Percentiles rank a stretch among this genome's conserved stretches.
These are phyloP conservation scores for Fagopyrum esculentum DNA, from an alignment of 148 eudicot species.

Conservation along the genomic window DNA sequence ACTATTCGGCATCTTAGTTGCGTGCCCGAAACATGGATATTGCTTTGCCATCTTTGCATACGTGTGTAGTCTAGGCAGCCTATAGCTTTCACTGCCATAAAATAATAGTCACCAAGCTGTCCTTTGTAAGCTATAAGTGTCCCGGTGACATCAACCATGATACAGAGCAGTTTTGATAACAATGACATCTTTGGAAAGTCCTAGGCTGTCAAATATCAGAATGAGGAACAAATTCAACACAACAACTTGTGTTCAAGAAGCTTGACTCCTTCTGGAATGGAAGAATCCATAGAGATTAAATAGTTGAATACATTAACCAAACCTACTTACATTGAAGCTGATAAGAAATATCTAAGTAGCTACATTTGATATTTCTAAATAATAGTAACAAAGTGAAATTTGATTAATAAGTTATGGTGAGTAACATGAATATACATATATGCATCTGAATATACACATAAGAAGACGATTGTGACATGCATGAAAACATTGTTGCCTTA, in stretches of 20 bases:
- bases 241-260: neutral
- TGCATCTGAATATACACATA: too few species aligned
- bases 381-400: neutral
- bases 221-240: neutral
- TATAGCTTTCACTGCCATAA: slow-evolving; percentile 89
- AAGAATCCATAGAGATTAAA: neutral
- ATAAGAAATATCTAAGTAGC: neutral
- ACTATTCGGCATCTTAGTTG: slow-evolving; percentile 81
- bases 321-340: neutral
- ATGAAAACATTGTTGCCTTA: too few species aligned
- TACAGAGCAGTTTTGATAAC: slow-evolving; percentile 8
- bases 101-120: slow-evolving; percentile 84
- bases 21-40: slow-evolving; percentile 88
- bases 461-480: too few species aligned
- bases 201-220: neutral
- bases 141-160: slow-evolving; percentile 51
- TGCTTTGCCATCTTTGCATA: slow-evolving; percentile 84
- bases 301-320: neutral
- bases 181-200: neutral
- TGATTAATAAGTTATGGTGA: too few species aligned
- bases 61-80: slow-evolving; percentile 93
- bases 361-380: neutral
- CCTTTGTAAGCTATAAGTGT: slow-evolving; percentile 96
- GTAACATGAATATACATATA: too few species aligned
- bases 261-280: neutral